Conservation (phyloP, 768 basidiomycete genomes). For the Hypsizygus marmoreus region DNA sequence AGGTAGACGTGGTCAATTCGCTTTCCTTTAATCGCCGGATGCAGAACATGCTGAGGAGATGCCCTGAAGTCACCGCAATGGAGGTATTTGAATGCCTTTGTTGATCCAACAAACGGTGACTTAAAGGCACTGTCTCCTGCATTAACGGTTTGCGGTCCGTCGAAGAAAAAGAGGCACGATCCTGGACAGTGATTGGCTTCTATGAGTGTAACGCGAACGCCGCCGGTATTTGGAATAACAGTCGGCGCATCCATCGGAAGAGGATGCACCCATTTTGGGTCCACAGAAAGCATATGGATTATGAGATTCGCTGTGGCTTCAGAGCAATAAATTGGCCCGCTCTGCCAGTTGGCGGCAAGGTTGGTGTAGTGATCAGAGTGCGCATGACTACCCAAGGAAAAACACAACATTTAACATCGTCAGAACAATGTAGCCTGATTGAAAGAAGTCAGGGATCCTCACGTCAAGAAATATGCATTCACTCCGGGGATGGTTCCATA, state of each 20-base stretch:
- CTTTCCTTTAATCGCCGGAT: constrained; percentile 83
- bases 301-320: constrained; percentile 91
- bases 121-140: constrained; percentile 83
- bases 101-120: constrained; percentile 70
- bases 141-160: constrained; percentile 86
- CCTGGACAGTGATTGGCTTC: constrained; percentile 99
- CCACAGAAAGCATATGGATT: constrained; percentile 86
- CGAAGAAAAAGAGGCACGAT: constrained; percentile 91
- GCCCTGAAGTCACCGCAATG: constrained; percentile 96
- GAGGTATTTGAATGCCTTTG: constrained; percentile 78
- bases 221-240: constrained; percentile 77
- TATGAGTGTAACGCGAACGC: constrained; percentile 90
- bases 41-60: constrained; percentile 82
- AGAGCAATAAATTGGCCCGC: constrained; percentile 96
- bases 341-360: constrained; percentile 83
- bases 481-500: constrained; percentile 91
- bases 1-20: constrained; percentile 86
- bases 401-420: no score
- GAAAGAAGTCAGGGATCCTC: constrained; percentile 13
- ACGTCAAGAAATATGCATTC: constrained; percentile 93
- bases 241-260: constrained; percentile 80
- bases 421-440: neutral
- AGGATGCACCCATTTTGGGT: constrained; percentile 85
- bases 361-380: constrained; percentile 98
- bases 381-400: constrained; percentile 67